A percentile compares a stretch with the other conserved stretches of the same genome.
Conservation (phyloP, 257 asterid genomes). For the Orobanche coerulescens region DNA sequence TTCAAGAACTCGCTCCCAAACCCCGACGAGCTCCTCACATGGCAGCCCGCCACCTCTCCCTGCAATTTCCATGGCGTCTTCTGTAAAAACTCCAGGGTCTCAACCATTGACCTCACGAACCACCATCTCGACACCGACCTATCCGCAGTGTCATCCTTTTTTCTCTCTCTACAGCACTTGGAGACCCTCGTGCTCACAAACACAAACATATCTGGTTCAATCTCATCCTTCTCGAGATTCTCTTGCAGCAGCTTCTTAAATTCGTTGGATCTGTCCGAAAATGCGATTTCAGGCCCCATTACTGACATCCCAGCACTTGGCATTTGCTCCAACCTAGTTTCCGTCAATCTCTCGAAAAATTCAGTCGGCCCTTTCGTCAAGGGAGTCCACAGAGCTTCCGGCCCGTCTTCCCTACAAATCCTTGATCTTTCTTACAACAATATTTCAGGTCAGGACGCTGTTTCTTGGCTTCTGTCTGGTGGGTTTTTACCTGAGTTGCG, state of each 20-base stretch:
- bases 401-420: conserved; percentile 26
- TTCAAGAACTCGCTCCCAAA: conserved; percentile 55
- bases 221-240: conserved; percentile 36
- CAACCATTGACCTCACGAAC: conserved; percentile 57
- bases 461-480: conserved; percentile 49
- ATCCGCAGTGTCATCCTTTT: conserved; percentile 32
- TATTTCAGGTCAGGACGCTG: conserved; percentile 44
- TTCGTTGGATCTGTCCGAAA: conserved; percentile 69
- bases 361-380: conserved; percentile 41
- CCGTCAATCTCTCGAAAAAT: conserved; percentile 64
- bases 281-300: conserved; percentile 59
- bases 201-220: conserved; percentile 47
- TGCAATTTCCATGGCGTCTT: conserved; percentile 63
- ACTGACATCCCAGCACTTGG: conserved; percentile 45
- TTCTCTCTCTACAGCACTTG: conserved; percentile 40
- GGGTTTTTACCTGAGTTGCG: conserved; percentile 40
- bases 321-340: conserved; percentile 44
- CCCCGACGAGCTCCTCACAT: conserved; percentile 39
- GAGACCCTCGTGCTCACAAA: conserved; percentile 59
- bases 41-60: conserved; percentile 50
- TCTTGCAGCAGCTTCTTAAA: conserved; percentile 34
- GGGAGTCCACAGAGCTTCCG: conserved; percentile 9
- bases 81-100: conserved; percentile 45
- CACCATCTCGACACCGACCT: conserved; percentile 43
- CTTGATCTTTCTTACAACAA: conserved; percentile 86